Evolutionary conservation across 2,329 filamentous ascomycete species (phyloP).

Genomic region (Beauveria australis): DNA sequence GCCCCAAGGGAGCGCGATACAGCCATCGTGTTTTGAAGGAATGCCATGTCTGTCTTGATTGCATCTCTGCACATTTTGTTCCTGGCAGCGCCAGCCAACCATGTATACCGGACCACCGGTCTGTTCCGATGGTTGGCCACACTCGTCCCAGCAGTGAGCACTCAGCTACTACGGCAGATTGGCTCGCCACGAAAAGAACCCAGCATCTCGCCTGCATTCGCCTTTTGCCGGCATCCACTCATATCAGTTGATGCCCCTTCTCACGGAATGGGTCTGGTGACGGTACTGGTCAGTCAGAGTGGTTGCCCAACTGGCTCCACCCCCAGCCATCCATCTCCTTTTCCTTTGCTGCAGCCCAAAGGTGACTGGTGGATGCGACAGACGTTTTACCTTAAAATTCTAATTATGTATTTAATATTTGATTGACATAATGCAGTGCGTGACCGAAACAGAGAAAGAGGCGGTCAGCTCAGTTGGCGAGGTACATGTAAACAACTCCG

Average conservation of each 20-base stretch:
- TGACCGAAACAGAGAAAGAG: neutral
- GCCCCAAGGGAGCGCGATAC: neutral
- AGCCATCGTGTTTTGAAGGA: neutral
- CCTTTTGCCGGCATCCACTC: constrained; percentile 2
- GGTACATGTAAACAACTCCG: neutral
- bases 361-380: neutral
- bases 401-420: neutral
- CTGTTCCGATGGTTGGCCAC: neutral
- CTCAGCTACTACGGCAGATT: neutral
- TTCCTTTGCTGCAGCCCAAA: neutral
- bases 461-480: neutral
- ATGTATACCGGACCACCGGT: neutral
- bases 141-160: neutral
- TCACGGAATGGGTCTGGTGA: constrained; percentile 8
- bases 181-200: neutral
- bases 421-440: neutral
- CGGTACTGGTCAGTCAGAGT: constrained; percentile 9
- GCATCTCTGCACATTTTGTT: neutral
- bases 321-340: constrained; percentile 11
- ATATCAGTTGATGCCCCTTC: neutral
- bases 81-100: constrained; percentile 1
- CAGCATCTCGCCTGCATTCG: neutral
- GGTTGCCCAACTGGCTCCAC: constrained; percentile 11
- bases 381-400: neutral
- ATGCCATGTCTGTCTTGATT: neutral